A percentile compares a stretch with the other conserved stretches of the same genome.
phyloP scores from a whole-genome alignment of 208 protist species.

The Phytomonas sp. region DNA sequence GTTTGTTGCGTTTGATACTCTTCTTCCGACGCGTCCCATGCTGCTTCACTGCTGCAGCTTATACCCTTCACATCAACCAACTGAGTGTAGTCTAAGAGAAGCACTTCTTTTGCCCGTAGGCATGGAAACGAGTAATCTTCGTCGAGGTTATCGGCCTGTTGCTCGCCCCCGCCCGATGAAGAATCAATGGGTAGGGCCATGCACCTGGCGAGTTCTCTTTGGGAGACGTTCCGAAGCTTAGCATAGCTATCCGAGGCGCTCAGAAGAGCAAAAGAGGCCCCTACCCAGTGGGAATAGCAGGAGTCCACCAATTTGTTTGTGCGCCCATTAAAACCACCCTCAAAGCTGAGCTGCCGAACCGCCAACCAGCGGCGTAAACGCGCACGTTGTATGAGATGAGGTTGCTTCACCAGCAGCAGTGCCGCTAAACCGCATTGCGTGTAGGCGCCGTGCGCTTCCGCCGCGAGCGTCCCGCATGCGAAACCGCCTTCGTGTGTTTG shows the following conservation, averaged over 20 bases:
- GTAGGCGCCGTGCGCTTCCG: slow-evolving; percentile 91
- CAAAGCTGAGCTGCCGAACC: slow-evolving; percentile 60
- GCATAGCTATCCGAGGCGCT: slow-evolving; percentile 32
- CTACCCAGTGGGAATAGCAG: slow-evolving; percentile 97
- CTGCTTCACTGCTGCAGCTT: slow-evolving; percentile 10
- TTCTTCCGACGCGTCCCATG: slow-evolving; percentile 37
- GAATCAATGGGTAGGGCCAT: no score
- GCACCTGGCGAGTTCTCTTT: not conserved
- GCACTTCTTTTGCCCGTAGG: slow-evolving; percentile 36
- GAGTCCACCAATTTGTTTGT: slow-evolving; percentile 97
- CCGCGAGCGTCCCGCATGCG: slow-evolving; percentile 29
- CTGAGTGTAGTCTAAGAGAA: slow-evolving; percentile 67
- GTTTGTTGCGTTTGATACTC: slow-evolving; percentile 11
- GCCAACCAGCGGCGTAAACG: slow-evolving; percentile 68
- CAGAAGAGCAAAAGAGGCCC: slow-evolving; percentile 67
- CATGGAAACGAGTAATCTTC: slow-evolving; percentile 2
- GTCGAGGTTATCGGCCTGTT: no score
- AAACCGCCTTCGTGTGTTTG: slow-evolving; percentile 93
- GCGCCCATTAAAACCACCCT: slow-evolving; percentile 93
- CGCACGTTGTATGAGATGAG: slow-evolving; percentile 41
- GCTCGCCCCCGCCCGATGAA: not conserved
- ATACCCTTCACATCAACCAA: slow-evolving; percentile 31
- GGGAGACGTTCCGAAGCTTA: slow-evolving; percentile 14
- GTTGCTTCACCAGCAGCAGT: slow-evolving; percentile 51
- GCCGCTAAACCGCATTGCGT: slow-evolving; percentile 84